Base-by-base conservation (phyloP, 202 grass and related monocot species). In the Digitaria exilis region DNA sequence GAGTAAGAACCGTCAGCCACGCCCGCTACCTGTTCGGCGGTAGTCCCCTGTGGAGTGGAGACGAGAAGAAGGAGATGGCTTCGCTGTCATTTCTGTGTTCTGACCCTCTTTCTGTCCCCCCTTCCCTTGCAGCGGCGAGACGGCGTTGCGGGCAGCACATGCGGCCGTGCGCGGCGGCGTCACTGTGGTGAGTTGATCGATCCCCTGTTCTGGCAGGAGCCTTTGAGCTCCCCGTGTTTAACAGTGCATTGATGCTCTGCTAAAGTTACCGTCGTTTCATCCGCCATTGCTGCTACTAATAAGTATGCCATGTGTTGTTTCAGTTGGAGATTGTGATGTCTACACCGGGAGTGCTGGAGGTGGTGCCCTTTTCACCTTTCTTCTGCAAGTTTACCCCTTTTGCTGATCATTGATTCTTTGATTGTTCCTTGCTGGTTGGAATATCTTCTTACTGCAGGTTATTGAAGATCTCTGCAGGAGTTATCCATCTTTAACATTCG, bases 241-340 rank as follows among this genome's bases (percentile, higher is more conserved):
- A 15, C 75, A 15, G 9, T 46, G 8, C 57, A 48, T 77, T 30
- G 39, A 51, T 16, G 18, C 5, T 46, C 30, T 77, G 37, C 16
- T 45, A 9, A 17, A 25, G 13, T 5, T 52, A 52, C 0, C 35
- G 42, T 62, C 9, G 50, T 65, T 43, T 48, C 19, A 50, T 50
- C 56, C 10, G 51, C 57, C 30, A 34, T 71, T 18, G 29, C 49
- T 75, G 5, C 17, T 49, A 28, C 71, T 85, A 55, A 87, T 34
- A 59, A 41, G 44, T 42, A 1, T 61, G 9, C 48, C 37, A 39
- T 78, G 43, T 76, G 28, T 80, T 86, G 51, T 79, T 79, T 71
- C 90, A 98, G 92, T 78, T 98, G 32, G 95, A 98, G 85, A 82
- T 98, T 80, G 92, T 91, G 13, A 90, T 91, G 88, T 83, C 82